Evolutionary conservation across 2,329 filamentous ascomycete genomes (phyloP), one percentile per base, ranked within the genome.

Genomic region (Meredithiella fracta): DNA sequence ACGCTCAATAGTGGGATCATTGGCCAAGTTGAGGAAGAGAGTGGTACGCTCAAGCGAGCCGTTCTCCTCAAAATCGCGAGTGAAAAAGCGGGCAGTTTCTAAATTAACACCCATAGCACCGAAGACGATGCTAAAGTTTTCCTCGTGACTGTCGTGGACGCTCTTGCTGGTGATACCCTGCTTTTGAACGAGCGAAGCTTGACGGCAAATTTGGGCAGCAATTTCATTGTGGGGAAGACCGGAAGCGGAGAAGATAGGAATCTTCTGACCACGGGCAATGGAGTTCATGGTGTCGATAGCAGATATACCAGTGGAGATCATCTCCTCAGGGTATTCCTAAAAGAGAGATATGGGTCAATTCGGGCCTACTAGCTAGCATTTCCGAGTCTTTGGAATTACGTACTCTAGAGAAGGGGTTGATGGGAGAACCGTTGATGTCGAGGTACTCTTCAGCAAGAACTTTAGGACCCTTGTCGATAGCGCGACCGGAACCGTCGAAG

Each of bases 31-130:
- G 67, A 98, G 79, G 85, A 98, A 98, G 60, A 98, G 77, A 6
- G 94, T 97, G 64, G 87, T 84, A 72, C 92, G 87, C 75, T 96
- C 92, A 83, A 98, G 82, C 73, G 87, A 94, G 64, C 94, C 94
- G 71, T 98, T 98, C 79, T 98, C 89, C 71, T 98, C 92, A 67
- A 98, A 98, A 66, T 98, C 92, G 62, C 88, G 81, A 38, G 91
- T 97, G 76, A 98, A 98, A 80, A 98, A 98, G 64, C 92, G 86
- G 65, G 86, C 87, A 31, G 92, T 98, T 70, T 98, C 92, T 83
- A 98, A 82, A 76, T 98, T 98, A 64, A 98, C 92, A 89, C 92
- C 92, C 92, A 98, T 98, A 67, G 92, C 92, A 67, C 88, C 94
- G 68, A 98, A 98, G 58, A 98, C 92, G 65, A 98, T 98, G 59